Conservation (phyloP, 169 alveolate genomes). For the Plasmodium vivax region DNA sequence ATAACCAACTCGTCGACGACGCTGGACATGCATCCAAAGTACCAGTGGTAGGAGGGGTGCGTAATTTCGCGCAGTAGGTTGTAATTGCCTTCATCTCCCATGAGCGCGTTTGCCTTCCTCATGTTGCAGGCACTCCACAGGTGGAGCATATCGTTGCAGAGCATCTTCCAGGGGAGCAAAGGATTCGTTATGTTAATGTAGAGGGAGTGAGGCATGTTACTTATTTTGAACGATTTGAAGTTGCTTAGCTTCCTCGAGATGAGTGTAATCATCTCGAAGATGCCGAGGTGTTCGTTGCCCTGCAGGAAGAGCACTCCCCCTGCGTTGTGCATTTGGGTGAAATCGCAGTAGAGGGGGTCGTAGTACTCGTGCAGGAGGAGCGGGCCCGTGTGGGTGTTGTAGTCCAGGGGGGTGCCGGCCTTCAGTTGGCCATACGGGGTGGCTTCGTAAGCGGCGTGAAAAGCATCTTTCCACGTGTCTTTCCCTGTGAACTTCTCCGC, state of each 20-base stretch:
- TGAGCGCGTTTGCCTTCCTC: constrained; percentile 69
- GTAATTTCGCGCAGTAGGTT: constrained; percentile 77
- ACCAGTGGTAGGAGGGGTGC: constrained; percentile 82
- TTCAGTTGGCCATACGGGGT: constrained; percentile 48
- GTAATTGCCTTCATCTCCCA: constrained; percentile 65
- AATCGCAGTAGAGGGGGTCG: constrained; percentile 76
- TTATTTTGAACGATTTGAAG: constrained; percentile 68
- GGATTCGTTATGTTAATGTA: constrained; percentile 78
- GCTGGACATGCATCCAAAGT: constrained; percentile 61
- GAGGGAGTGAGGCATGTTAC: constrained; percentile 80
- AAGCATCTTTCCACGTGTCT: not conserved
- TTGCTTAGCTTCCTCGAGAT: constrained; percentile 64
- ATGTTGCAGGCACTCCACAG: constrained; percentile 74
- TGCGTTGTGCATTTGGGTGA: constrained; percentile 62
- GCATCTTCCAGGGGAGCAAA: constrained; percentile 78
- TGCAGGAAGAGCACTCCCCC: constrained; percentile 79
- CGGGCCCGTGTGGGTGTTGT: constrained; percentile 73
- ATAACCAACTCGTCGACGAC: constrained; percentile 75
- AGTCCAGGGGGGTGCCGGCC: constrained; percentile 32
- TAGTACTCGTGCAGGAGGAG: constrained; percentile 79
- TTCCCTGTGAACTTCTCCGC: too few relatives aligned
- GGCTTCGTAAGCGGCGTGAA: not conserved
- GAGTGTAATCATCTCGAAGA: constrained; percentile 72
- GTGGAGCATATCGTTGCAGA: constrained; percentile 77
- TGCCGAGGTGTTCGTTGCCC: constrained; percentile 78